Percentiles rank a stretch among this genome's conserved stretches.
phyloP scores from a whole-genome alignment of 2,329 filamentous ascomycete species.

The Exophiala xenobiotica region DNA sequence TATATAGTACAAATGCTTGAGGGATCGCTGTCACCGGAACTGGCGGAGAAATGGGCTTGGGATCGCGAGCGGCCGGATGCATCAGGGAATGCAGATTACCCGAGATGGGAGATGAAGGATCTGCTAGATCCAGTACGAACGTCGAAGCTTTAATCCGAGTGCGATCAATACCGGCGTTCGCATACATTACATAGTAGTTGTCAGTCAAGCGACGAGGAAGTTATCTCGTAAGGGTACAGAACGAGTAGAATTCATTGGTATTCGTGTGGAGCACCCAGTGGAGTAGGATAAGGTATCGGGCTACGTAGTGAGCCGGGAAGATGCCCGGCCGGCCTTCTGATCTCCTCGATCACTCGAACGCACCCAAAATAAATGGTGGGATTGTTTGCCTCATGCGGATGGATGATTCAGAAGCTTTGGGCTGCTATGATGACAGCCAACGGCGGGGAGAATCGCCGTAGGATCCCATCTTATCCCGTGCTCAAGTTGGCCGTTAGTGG shows the following conservation, averaged over 20 bases:
- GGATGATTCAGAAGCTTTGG: too few species aligned
- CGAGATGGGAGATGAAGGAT: slow-evolving; percentile 58
- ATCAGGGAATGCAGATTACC: slow-evolving; percentile 55
- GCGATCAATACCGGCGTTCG: too few species aligned
- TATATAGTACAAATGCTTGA: slow-evolving; percentile 51
- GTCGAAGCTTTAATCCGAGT: slow-evolving; percentile 33
- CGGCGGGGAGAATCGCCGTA: not conserved
- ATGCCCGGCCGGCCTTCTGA: not conserved
- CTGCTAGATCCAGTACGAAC: slow-evolving; percentile 39
- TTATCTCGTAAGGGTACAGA: too few species aligned
- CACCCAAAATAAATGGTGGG: not conserved
- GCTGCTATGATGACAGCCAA: too few species aligned
- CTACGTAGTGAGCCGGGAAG: not conserved
- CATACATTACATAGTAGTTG: too few species aligned
- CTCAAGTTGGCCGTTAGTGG: not conserved
- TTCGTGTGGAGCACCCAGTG: too few species aligned
- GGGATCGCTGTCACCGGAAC: slow-evolving; percentile 42
- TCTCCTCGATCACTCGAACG: not conserved
- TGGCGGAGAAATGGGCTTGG: slow-evolving; percentile 47
- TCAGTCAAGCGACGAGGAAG: too few species aligned
- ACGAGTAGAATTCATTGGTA: too few species aligned
- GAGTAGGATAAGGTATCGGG: too few species aligned
- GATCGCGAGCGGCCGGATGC: slow-evolving; percentile 59
- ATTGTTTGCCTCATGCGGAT: not conserved
- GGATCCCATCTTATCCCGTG: not conserved